Evolutionary conservation across 805 yeast genomes (phyloP), one percentile per base, ranked within the genome.

Genomic region (Candida nanaspora): DNA sequence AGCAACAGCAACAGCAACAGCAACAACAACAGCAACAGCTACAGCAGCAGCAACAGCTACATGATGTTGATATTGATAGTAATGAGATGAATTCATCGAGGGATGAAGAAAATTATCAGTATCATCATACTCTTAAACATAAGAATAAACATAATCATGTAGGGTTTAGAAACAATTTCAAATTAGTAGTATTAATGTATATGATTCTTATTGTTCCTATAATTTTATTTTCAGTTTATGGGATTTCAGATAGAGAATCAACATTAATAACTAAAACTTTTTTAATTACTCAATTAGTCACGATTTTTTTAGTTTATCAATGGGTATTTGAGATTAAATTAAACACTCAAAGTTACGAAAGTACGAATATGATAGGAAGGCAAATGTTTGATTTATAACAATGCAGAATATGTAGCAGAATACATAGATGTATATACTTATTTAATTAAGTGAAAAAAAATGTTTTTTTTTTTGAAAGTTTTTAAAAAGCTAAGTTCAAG

Each of bases 361-460:
- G 70, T 37, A 62, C 64, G 46, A 82, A 82, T 0, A 74, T 82
- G 9, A 66, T 82, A 35, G 89, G 89, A 0, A 66, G 87, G 44
- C 67, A 74, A 45, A 70, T 79, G 26, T 61, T 66, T 37, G 26
- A 33, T 5, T n/a, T n/a, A n/a, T n/a, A n/a, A n/a, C n/a, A n/a
- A n/a, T n/a, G n/a, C n/a, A n/a, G n/a, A n/a, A 23, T 11, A 23
- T 23, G 27, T 23, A 23, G 7, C 7, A 8, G 27, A 8, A 23
- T 23, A 23, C 11, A 23, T 23, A 23, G 11, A 11, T 23, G 11
- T 23, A 23, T 23, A 23, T 23, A 23, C 11, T 8, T 23, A 23
- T 23, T 8, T 23, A 23, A 7, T 23, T 23, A 23, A 23, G 7
- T 23, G 27, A 23, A 8, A 23, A 23, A 23, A 23, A 8, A 8